Base-by-base conservation (phyloP, 495 filamentous ascomycete species). In the Penicillium coffeae region DNA sequence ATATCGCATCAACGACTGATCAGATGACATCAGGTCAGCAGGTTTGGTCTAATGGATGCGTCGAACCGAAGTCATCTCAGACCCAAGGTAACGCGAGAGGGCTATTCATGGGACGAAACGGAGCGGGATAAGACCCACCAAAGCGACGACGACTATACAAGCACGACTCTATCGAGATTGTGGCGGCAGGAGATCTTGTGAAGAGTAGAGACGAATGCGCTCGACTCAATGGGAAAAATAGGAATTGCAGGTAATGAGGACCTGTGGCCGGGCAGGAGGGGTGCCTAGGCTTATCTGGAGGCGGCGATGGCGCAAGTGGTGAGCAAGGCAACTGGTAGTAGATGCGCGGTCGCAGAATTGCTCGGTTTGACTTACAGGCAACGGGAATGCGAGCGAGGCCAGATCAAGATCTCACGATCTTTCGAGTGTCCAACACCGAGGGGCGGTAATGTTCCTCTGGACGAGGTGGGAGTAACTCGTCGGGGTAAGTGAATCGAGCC, bases 21-120 rank as follows among this genome's bases (percentile, higher is more conserved):
- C 35, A 35, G 37, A 64, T 59, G 60, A 59, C 55, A 66, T 64
- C 51, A 60, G 49, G 58, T 66, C 50, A 66, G 63, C 60, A 59
- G 56, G 25, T 46, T 43, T 33, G 21, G 60, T 49, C 51, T 46
- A 21, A 52, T 49, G 21, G 9, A 21, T 38, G 21, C 32, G 34
- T 38, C 44, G 34, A 27, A 20, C 21, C 44, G 14, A 35, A 25
- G 33, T 47, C 34, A 38, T 37, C 32, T 8, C 44, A 14, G 46
- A 53, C 41, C 58, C 60, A 56, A 39, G 58, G 58, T 58, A 62
- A 46, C 46, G 51, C 38, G 44, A 27, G 38, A 53, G 47, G 37
- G 49, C 50, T 56, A 56, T 51, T 59, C 50, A 51, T 53, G 47
- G 45, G 56, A 50, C 50, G 25, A 51, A 56, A 45, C 43, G 42